These are phyloP conservation scores for Botrytis deweyae DNA, from an alignment of 2,329 filamentous ascomycete genomes.

Conservation along the genomic window DNA sequence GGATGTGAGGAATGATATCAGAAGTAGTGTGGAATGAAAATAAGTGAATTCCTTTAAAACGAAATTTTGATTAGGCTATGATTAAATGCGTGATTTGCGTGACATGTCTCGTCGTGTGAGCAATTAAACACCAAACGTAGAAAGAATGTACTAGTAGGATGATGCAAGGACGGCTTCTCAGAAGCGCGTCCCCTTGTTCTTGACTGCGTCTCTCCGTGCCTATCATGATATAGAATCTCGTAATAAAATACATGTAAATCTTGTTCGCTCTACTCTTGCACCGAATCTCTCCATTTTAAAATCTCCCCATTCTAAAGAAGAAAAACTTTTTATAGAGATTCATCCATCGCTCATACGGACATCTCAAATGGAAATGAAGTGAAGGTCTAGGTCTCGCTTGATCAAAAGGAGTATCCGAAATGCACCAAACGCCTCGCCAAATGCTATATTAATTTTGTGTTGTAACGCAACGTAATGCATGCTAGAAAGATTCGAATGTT, in stretches of 20 bases:
- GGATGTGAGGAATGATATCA: neutral
- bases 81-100: neutral
- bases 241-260: neutral
- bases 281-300: neutral
- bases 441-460: constrained; percentile 5
- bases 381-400: neutral
- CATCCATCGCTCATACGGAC: neutral
- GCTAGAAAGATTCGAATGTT: neutral
- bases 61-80: neutral
- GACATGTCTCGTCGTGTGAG: neutral
- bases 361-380: neutral
- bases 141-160: neutral
- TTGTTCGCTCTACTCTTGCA: no score
- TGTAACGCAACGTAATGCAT: neutral
- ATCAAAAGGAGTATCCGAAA: constrained; percentile 1
- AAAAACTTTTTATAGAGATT: neutral
- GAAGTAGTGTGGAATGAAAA: neutral
- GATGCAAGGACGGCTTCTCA: neutral
- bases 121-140: neutral
- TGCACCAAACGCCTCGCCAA: constrained; percentile 17
- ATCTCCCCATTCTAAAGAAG: neutral
- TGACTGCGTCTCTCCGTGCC: neutral
- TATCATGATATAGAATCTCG: neutral
- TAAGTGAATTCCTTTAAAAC: neutral
- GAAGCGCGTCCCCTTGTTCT: neutral